Base-by-base conservation (phyloP, 2,329 filamentous ascomycete genomes). In the Apiospora phragmitis region DNA sequence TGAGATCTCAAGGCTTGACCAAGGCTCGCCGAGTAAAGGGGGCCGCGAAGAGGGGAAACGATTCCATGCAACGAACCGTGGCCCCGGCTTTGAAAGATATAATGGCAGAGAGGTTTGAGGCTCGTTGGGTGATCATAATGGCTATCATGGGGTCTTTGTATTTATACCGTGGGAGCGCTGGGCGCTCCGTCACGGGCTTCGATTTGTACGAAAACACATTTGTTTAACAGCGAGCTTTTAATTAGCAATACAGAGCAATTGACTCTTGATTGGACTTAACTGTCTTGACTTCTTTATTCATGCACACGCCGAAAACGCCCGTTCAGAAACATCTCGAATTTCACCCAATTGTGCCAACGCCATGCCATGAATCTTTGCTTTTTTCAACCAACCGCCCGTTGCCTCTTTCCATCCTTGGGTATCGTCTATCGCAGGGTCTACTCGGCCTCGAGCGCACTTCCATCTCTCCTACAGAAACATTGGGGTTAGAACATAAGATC, bases 361-460 rank as follows among this genome's bases (percentile, higher is more conserved):
- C 65, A 67, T 67, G 65, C 65, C 65, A 67, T 67, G 65, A 43
- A 32, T 67, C 65, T 42, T 67, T 35, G 65, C n/a, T 43, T 42
- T 65, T 66, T 43, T 26, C 24, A 45, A 67, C 41, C 38, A 45
- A 42, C 38, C 38, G 65, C n/a, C 11, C 21, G 9, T 26, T 24
- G n/a, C 38, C 65, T 43, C 65, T 45, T 24, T 43, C 38, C 51
- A 35, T 21, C 11, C 45, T 29, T 67, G 65, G 65, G 65, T 67
- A 67, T 67, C 65, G 55, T 68, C 29, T 38, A 9, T 55, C 67
- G 29, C 35, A 51, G 43, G 26, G 32, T 38, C 24, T 69, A 69
- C 59, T 69, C 68, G 24, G 68, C 35, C 24, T 69, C 68, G 49
- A 69, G 26, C 49, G 68, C 68, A 8, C 51, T 69, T 9, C 68